Conservation (phyloP, 176 grass and related monocot species). For the Thalia dealbata region DNA sequence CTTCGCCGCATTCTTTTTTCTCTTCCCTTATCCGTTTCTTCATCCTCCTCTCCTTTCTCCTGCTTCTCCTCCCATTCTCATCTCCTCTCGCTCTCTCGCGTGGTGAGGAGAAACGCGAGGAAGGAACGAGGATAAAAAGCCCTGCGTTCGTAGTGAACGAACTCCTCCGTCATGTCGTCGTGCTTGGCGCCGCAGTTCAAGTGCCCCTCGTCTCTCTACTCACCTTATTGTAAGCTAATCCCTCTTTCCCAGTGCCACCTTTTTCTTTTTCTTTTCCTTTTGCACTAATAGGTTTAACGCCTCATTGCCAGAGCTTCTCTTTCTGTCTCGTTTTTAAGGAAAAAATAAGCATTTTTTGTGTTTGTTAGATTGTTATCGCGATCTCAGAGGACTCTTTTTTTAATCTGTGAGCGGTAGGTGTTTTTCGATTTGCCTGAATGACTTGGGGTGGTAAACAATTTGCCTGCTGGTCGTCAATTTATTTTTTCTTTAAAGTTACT, state of each 20-base stretch:
- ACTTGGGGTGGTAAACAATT: background rate
- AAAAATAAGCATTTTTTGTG: background rate
- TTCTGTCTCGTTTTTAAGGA: background rate
- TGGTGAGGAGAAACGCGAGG: background rate
- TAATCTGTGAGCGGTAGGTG: background rate
- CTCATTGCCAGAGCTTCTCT: background rate
- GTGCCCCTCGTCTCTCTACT: constrained; percentile 9
- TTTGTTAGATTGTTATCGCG: background rate
- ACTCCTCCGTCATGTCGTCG: background rate
- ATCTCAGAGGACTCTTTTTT: background rate
- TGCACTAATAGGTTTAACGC: background rate
- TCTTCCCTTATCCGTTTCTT: background rate
- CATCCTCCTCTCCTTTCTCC: background rate
- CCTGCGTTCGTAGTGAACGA: too few species aligned
- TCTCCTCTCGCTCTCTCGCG: background rate
- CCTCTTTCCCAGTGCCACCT: too few species aligned
- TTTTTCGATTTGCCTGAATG: background rate
- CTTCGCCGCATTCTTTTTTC: background rate
- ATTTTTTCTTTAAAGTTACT: background rate
- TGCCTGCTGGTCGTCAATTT: background rate
- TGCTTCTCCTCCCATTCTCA: background rate
- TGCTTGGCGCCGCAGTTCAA: constrained; percentile 24
- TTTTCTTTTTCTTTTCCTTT: background rate
- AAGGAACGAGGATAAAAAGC: background rate
- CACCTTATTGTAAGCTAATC: constrained; percentile 5